Percentiles rank a stretch among this genome's conserved stretches.
Conservation (phyloP, 139 green algal species). For the Haematococcus sp. region DNA sequence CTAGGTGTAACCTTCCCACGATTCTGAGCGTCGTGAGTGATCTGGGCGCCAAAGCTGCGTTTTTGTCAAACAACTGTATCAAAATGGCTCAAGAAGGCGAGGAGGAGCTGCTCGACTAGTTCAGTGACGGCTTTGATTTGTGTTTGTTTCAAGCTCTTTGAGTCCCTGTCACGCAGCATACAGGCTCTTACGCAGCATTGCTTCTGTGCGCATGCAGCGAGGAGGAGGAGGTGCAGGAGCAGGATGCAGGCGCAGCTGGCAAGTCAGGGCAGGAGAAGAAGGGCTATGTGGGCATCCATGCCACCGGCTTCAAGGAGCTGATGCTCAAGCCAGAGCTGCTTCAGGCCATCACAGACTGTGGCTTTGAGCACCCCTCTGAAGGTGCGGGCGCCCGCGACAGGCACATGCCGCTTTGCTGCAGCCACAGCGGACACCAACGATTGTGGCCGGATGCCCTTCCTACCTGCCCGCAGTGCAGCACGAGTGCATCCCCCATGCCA, state of each 20-base stretch:
- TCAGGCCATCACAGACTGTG: slow-evolving; percentile 93
- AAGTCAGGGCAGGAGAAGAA: slow-evolving; percentile 75
- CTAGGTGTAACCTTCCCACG: too few species aligned
- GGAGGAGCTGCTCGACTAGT: slow-evolving; percentile 22
- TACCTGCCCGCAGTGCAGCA: slow-evolving; percentile 87
- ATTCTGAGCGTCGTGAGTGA: too few species aligned
- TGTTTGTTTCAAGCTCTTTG: too few species aligned
- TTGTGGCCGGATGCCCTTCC: background rate
- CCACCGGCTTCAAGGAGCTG: slow-evolving; percentile 97
- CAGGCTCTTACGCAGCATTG: too few species aligned
- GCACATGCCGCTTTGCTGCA: background rate
- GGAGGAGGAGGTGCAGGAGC: slow-evolving; percentile 44
- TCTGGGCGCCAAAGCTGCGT: too few species aligned
- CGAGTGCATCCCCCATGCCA: slow-evolving; percentile 98
- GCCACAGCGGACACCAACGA: background rate
- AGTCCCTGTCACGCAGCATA: too few species aligned
- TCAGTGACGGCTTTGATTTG: too few species aligned
- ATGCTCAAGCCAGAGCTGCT: slow-evolving; percentile 92
- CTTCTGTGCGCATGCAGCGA: slow-evolving; percentile 16
- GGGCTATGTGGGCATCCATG: slow-evolving; percentile 96
- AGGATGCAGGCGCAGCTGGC: slow-evolving; percentile 44
- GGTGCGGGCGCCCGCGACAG: slow-evolving; percentile 53
- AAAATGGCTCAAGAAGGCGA: slow-evolving; percentile 13
- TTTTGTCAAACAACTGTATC: background rate
- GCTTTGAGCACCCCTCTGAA: slow-evolving; percentile 99